A percentile compares a stretch with the other conserved stretches of the same genome.
These are phyloP conservation scores for Exophiala calicioides DNA, from an alignment of 2,329 filamentous ascomycete species.

Conservation along the genomic window DNA sequence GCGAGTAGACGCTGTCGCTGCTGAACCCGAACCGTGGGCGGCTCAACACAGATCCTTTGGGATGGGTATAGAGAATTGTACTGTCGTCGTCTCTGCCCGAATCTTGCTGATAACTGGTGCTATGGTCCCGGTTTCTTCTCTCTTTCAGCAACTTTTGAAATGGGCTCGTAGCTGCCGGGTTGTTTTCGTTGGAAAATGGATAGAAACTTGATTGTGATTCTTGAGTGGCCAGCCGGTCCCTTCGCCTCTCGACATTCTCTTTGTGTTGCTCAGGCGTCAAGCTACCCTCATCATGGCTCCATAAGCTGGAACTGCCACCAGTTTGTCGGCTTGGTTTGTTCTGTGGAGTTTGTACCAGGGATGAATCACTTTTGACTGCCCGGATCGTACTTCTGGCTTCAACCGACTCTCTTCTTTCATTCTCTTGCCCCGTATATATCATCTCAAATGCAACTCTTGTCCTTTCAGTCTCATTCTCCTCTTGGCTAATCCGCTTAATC, in stretches of 20 bases:
- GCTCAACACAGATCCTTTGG: constrained; percentile 7
- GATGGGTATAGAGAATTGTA: constrained; percentile 10
- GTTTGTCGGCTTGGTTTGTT: constrained; percentile 7
- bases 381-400: constrained; percentile 17
- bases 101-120: background rate
- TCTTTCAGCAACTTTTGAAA: constrained; percentile 24
- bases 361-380: constrained; percentile 20
- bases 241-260: constrained; percentile 12
- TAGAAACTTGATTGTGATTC: constrained; percentile 28
- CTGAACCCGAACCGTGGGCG: constrained; percentile 22
- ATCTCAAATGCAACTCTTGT: constrained; percentile 21
- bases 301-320: constrained; percentile 9
- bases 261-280: constrained; percentile 6
- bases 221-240: constrained; percentile 14
- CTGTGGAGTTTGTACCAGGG: constrained; percentile 6
- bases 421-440: constrained; percentile 9
- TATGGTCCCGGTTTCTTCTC: constrained; percentile 5
- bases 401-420: background rate
- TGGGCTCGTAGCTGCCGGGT: constrained; percentile 20
- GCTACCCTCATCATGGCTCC: constrained; percentile 6
- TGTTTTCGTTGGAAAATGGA: constrained; percentile 22
- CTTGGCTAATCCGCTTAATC: constrained; percentile 42
- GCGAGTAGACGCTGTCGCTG: constrained; percentile 48
- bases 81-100: constrained; percentile 10
- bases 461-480: constrained; percentile 31